Evolutionary conservation across 75 land plant species (phyloP), one percentile per base, ranked within the genome.

Genomic region (Chamaecyparis obtusa): DNA sequence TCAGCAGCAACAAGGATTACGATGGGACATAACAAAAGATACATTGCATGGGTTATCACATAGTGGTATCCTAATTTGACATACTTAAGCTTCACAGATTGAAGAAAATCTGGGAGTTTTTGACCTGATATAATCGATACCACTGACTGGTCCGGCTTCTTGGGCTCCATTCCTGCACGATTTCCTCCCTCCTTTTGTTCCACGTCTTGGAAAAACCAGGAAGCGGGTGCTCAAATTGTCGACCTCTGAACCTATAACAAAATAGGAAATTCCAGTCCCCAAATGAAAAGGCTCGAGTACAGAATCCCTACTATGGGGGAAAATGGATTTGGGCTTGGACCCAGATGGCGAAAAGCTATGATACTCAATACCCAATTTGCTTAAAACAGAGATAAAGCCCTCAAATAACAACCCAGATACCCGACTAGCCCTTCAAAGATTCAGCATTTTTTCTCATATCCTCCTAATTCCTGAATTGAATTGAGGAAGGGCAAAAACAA

Each of bases 11-110:
- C 87, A 15, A 89, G 36, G 36, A 27, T 36, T 17, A 94, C 67
- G 1, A 93, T 9, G 11, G 94, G 95, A 11, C 87, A 54, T 5
- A 93, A 54, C 49, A 94, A 43, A 36, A 94, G 76, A 85, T 91
- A 91, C 87, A 93, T 77, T 76, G 90, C 93, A 44, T 93, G 93
- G 44, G 91, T 82, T 33, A 94, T 91, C 48, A 93, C 81, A 87
- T 93, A 93, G 85, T 93, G 95, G 80, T 94, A 94, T 0, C 95
- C 95, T 33, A 94, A 87, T 89, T 94, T 94, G 87, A 94, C 95
- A 67, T 94, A 94, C 86, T 94, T 94, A 48, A 94, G 93, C 48
- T 88, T 89, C 54, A 94, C 95, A 13, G 93, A 93, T 46, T 89
- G 87, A 1, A 92, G 91, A 83, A 93, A 94, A 74, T 94, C 93